Percentiles rank a stretch among this genome's conserved stretches.
Evolutionary conservation across 2,329 filamentous ascomycete genomes (phyloP).

Genomic region (Fusarium paranaense): DNA sequence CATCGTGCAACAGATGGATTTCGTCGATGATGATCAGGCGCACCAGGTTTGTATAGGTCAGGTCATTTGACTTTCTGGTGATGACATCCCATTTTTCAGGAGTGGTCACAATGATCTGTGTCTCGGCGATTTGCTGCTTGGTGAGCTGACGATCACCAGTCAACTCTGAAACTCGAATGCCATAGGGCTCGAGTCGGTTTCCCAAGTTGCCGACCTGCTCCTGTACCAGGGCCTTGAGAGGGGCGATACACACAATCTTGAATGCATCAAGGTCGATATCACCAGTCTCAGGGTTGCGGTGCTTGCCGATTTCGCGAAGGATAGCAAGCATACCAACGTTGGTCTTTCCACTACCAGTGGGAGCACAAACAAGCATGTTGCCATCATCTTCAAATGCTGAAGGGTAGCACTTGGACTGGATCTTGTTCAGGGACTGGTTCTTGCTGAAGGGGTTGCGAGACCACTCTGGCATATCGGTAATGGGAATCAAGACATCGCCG

Average conservation of each 20-base stretch:
- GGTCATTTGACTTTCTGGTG: conserved; percentile 95
- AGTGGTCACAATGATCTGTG: conserved; percentile 97
- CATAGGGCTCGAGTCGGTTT: conserved; percentile 88
- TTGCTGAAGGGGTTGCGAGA: conserved; percentile 86
- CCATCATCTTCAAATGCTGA: conserved; percentile 93
- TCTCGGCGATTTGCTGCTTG: conserved; percentile 98
- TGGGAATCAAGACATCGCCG: conserved; percentile 83
- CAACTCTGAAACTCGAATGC: conserved; percentile 92
- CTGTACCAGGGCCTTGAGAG: conserved; percentile 93
- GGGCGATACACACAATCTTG: conserved; percentile 98
- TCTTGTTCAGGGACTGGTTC: conserved; percentile 89
- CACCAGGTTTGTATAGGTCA: conserved; percentile 97
- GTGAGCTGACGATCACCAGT: conserved; percentile 98
- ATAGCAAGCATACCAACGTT: conserved; percentile 99
- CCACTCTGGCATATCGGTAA: conserved; percentile 93
- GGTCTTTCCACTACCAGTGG: conserved; percentile 97
- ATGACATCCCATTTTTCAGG: conserved; percentile 99
- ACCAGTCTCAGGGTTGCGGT: conserved; percentile 88
- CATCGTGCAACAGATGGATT: conserved; percentile 96
- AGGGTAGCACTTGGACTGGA: conserved; percentile 93
- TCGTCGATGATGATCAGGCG: conserved; percentile 97
- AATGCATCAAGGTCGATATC: conserved; percentile 96
- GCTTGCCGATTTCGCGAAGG: conserved; percentile 94
- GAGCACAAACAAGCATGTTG: conserved; percentile 97
- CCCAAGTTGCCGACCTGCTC: conserved; percentile 99